These are phyloP conservation scores for Uromyces viciae-fabae DNA, from an alignment of 1,284 basidiomycete species.

Conservation along the genomic window DNA sequence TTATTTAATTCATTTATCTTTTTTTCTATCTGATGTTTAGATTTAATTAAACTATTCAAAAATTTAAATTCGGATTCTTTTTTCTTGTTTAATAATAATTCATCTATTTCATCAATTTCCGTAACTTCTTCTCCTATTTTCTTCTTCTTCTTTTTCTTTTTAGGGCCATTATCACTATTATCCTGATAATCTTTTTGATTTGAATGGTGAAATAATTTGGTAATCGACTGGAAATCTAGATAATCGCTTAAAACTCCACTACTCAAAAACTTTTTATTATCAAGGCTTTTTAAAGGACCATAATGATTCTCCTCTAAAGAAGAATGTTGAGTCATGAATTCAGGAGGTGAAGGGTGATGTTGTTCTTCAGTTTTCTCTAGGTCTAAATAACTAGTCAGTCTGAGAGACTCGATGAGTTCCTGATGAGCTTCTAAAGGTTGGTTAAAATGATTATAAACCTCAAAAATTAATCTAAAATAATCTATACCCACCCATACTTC, in stretches of 20 bases:
- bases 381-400: not conserved
- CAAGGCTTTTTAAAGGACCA: too few species aligned
- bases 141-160: not conserved
- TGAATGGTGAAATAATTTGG: not conserved
- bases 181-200: too few species aligned
- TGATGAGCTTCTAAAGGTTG: conserved; percentile 26
- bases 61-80: not conserved
- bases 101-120: not conserved
- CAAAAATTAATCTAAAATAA: conserved; percentile 15
- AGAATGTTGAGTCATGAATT: not conserved
- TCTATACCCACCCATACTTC: not conserved
- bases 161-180: not conserved
- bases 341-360: not conserved
- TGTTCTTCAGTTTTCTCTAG: not conserved
- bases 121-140: not conserved
- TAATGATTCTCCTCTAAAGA: not conserved
- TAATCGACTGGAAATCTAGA: not conserved
- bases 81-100: not conserved
- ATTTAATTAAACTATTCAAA: not conserved
- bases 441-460: conserved; percentile 32
- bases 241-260: not conserved
- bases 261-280: not conserved
- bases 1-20: not conserved
- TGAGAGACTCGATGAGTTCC: not conserved
- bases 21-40: not conserved